Base-by-base conservation (phyloP, 768 basidiomycete species). In the Botryobasidium botryosum region DNA sequence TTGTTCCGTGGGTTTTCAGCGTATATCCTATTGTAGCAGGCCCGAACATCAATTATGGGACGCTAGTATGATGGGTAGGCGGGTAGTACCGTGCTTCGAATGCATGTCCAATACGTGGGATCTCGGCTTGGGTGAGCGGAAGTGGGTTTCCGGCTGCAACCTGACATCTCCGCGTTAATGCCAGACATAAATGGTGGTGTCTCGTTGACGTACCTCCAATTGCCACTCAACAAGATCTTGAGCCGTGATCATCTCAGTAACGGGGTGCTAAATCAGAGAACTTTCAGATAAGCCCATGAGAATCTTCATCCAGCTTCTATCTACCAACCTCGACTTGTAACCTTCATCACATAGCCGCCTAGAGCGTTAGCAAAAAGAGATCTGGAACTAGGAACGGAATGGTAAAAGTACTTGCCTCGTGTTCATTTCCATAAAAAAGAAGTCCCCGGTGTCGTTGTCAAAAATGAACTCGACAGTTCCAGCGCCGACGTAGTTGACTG, bases 381-480 rank as follows among this genome's bases (percentile, higher is more conserved):
- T 46, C 29, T 12, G 41, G 29, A 46, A 27, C 4, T 31, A 25
- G 23, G 29, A 27, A 26, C 8, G 8, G 27, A 26, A 42, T 42
- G 40, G 12, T 37, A 24, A 0, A 17, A 42, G 28, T 1, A 21
- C 78, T 43, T 52, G 78, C 40, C 49, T 15, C 26, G 49, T 50
- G 41, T 50, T 50, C 85, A 92, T 92, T 62, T 94, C 90, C 88
- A 91, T 91, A 57, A 94, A 94, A 56, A 78, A 94, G 59, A 92
- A 92, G 48, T 74, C 68, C 45, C 72, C 62, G 6, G 81, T 83
- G 57, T 90, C 80, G 50, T 86, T 90, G 58, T 96, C 90, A 51
- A 92, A 87, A 51, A 96, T 92, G 54, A 96, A 94, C 58, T 96
- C 90, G n/a, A 91, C 84, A 0, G 86, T 90, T 3, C 86, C 86